These are phyloP conservation scores for Staphylotrichum tortipilum DNA, from an alignment of 495 filamentous ascomycete genomes.

Conservation along the genomic window DNA sequence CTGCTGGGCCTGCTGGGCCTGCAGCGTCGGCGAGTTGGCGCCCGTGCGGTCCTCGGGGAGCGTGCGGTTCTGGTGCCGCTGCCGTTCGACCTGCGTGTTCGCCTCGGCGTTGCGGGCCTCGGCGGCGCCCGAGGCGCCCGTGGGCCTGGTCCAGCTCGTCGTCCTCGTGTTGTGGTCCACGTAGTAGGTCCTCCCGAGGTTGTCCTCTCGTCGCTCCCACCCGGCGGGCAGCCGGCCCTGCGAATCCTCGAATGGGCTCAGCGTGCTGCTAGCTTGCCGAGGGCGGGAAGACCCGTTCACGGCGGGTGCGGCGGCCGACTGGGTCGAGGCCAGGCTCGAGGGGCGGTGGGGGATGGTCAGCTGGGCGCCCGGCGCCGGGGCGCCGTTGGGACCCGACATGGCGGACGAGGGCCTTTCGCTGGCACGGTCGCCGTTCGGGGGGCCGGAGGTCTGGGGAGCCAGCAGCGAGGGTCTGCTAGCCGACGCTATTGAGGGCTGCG, in stretches of 20 bases:
- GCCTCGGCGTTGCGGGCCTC: conserved; percentile 69
- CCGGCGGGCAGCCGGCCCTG: conserved; percentile 87
- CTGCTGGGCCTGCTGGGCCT: conserved; percentile 51
- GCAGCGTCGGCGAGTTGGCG: conserved; percentile 78
- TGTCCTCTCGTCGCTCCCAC: conserved; percentile 94
- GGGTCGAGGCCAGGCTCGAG: conserved; percentile 21
- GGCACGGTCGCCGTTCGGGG: conserved; percentile 23
- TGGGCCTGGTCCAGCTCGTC: conserved; percentile 90
- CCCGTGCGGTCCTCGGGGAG: conserved; percentile 93
- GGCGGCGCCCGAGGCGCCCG: conserved; percentile 63
- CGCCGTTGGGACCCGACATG: conserved; percentile 37
- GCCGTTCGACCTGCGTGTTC: conserved; percentile 81
- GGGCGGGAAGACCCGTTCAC: conserved; percentile 26
- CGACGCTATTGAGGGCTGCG: conserved; percentile 21
- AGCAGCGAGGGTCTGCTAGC: conserved; percentile 35
- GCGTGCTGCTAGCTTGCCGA: conserved; percentile 43
- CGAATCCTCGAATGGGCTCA: conserved; percentile 91
- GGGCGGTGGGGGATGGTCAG: conserved; percentile 29
- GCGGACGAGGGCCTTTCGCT: conserved; percentile 39
- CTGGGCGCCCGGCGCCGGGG: conserved; percentile 19
- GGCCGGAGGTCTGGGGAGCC: conserved; percentile 29
- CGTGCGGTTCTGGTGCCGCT: conserved; percentile 90
- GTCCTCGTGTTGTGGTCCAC: conserved; percentile 97
- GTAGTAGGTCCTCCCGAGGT: conserved; percentile 96
- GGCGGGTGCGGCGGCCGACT: conserved; percentile 24